Percentiles rank a stretch among this genome's conserved stretches.
phyloP scores from a whole-genome alignment of 257 asterid genomes.

The Jacaranda mimosifolia region DNA sequence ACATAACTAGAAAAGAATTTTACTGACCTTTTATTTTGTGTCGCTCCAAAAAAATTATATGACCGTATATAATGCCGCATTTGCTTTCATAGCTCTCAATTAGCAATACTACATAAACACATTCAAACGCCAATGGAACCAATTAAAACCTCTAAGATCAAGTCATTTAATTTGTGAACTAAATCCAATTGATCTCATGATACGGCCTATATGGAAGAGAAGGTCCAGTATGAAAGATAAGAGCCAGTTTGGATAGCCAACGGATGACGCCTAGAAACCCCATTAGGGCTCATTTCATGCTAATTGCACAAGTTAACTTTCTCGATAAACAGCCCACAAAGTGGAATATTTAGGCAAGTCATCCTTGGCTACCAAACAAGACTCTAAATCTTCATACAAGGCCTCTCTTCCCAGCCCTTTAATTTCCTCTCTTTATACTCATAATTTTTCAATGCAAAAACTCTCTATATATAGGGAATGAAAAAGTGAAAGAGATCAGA shows the following conservation, averaged over 20 bases:
- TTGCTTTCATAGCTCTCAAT: no score
- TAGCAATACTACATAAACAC: no score
- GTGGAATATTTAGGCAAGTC: slow-evolving; percentile 51
- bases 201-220: slow-evolving; percentile 26
- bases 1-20: no score
- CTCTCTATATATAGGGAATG: slow-evolving; percentile 18
- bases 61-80: no score
- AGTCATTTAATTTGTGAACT: no score
- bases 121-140: no score
- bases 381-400: slow-evolving; percentile 52
- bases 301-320: neutral
- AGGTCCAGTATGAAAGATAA: slow-evolving; percentile 53
- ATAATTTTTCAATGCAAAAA: neutral
- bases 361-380: slow-evolving; percentile 60
- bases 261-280: slow-evolving; percentile 49
- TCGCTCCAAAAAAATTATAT: no score
- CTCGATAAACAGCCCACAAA: neutral
- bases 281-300: slow-evolving; percentile 4
- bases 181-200: neutral
- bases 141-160: no score
- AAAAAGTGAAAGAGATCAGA: slow-evolving; percentile 34
- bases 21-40: no score
- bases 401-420: slow-evolving; percentile 39
- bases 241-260: slow-evolving; percentile 48
- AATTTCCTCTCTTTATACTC: neutral